Conservation (phyloP, 1,139 yeast species). For the Kluyveromyces sp. region DNA sequence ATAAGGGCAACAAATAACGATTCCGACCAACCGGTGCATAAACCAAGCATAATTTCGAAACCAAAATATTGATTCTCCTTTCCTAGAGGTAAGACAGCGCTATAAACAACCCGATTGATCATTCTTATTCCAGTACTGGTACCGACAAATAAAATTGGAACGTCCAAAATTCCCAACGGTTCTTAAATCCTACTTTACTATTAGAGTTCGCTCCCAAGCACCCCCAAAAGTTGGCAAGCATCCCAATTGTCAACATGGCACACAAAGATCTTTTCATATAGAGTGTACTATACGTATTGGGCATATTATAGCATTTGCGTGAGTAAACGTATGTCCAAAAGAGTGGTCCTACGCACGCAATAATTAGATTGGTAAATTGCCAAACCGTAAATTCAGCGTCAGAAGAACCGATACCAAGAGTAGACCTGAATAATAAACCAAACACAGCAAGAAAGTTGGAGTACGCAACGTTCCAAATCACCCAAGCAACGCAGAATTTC, state of each 20-base stretch:
- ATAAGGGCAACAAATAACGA: slow-evolving; percentile 36
- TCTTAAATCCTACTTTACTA: slow-evolving; percentile 35
- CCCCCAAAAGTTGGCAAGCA: slow-evolving; percentile 39
- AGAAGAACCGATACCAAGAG: slow-evolving; percentile 36
- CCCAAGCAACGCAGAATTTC: slow-evolving; percentile 38
- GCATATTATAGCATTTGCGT: slow-evolving; percentile 26
- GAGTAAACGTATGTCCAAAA: slow-evolving; percentile 36
- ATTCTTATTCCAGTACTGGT: slow-evolving; percentile 36
- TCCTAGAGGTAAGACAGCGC: slow-evolving; percentile 37
- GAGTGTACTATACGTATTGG: slow-evolving; percentile 1
- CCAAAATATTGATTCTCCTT: slow-evolving; percentile 42
- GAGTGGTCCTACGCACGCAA: slow-evolving; percentile 35
- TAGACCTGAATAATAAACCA: slow-evolving; percentile 36
- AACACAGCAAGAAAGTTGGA: slow-evolving; percentile 36
- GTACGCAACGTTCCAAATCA: slow-evolving; percentile 38
- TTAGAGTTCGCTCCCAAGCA: slow-evolving; percentile 33
- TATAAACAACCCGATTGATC: slow-evolving; percentile 35
- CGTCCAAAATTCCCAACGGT: slow-evolving; percentile 41
- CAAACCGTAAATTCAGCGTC: slow-evolving; percentile 39
- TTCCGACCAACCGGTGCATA: slow-evolving; percentile 42
- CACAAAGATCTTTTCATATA: slow-evolving; percentile 18
- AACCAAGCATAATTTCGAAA: slow-evolving; percentile 37
- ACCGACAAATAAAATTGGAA: slow-evolving; percentile 36
- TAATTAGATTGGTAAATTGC: slow-evolving; percentile 34
- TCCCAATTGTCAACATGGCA: slow-evolving; percentile 30